Base-by-base conservation (phyloP, 768 basidiomycete species). In the Daedaleopsis sinensis region DNA sequence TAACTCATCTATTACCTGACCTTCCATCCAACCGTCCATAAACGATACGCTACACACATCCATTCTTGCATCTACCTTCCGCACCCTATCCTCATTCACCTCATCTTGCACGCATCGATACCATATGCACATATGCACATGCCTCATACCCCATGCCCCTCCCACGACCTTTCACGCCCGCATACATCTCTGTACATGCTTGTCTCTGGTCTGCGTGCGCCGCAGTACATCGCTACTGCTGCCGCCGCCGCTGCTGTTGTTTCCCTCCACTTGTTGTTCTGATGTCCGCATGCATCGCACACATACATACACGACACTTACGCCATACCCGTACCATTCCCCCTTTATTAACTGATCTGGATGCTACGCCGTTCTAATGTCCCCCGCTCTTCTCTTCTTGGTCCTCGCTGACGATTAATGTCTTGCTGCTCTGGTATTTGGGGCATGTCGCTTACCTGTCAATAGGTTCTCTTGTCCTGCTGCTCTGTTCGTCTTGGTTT, bases 121-220 rank as follows among this genome's bases (percentile, higher is more conserved):
- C 54, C 53, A 53, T 23, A n/a, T 19, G 24, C 52, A 54, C 24
- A 55, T 46, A 39, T 39, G 42, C 43, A 46, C 44, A 55, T 55
- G 54, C 42, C 54, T 55, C 54, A 55, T 55, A 55, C 54, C 54
- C 38, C 43, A 55, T 55, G 54, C 54, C 39, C 39, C 6, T 54
- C 27, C 19, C 43, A 55, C 54, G 54, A 55, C 16, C 36, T 32
- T 7, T 44, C 54, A 55, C 54, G 54, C 46, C 7, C 54, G 38
- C 37, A 21, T 10, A 52, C 32, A 24, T 12, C 23, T 35, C 27
- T 21, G 23, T 21, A 49, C 36, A 52, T 52, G 51, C 6, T 52
- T 48, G 47, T 18, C 18, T 12, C 18, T 18, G 11, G 39, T 42
- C 39, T 42, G 39, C 18, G 11, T 12, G 3, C 18, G 39, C 39